Base-by-base conservation (phyloP, 2,329 filamentous ascomycete species). In the Colletotrichum limetticola region DNA sequence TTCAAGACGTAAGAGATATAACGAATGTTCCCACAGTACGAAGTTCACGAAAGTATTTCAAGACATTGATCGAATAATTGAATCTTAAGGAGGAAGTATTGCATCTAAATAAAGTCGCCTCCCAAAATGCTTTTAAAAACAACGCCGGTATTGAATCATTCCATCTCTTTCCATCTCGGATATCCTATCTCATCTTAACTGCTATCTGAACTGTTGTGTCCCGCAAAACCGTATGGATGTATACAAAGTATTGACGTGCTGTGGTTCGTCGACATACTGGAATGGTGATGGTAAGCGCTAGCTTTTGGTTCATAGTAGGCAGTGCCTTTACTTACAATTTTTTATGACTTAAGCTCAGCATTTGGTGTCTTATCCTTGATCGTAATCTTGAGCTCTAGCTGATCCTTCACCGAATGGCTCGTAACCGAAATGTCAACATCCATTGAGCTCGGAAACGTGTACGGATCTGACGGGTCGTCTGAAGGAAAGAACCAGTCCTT, bases 381-480 rank as follows among this genome's bases (percentile, higher is more conserved):
- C 2, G 32, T 70, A 19, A 72, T 9, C 1, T 42, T 14, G 22
- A 72, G 56, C 35, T 72, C 35, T 19, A 72, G 16, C n/a, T 61
- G 55, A 19, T 72, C 70, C 35, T 70, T 72, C 19, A 57, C 22
- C 1, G 70, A 4, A 16, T 53, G n/a, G 5, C 60, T 72, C 22
- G 32, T 61, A 7, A 72, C 56, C 26, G 37, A 32, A 4, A 72
- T 72, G 4, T 70, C 60, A 5, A 61, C 68, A 5, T 72, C 62
- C 60, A 72, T 64, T n/a, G 53, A 57, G 56, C 9, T 53, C 9
- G 70, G 70, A n/a, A 65, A 72, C 12, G 46, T 61, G 9, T 72
- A 72, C 8, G 55, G 26, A 2, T 65, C 70, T 8, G 42, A 22
- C 2, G 70, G 66, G 22, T 72, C 60, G 1, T 70, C 28, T 1